These are phyloP conservation scores for Noccaea bulbosa DNA, from an alignment of 345 rosid species.

Conservation along the genomic window DNA sequence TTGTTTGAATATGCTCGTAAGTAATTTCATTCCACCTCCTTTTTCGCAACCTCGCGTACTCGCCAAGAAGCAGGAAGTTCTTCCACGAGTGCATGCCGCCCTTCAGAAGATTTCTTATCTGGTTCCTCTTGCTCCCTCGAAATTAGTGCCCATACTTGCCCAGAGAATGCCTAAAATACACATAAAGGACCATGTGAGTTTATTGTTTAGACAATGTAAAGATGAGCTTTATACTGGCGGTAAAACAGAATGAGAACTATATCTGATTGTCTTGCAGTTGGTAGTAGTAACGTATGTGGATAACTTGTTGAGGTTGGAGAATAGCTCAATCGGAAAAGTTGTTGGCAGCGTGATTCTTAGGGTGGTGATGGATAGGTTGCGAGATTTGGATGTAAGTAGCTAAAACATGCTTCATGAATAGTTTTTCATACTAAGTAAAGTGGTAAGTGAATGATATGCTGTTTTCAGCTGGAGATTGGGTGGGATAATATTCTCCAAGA, in stretches of 20 bases:
- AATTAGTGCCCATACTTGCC: constrained; percentile 54
- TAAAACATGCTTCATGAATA: neutral
- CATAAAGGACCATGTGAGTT: constrained; percentile 54
- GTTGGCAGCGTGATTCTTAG: constrained; percentile 63
- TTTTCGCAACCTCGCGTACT: constrained; percentile 44
- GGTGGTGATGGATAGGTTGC: constrained; percentile 66
- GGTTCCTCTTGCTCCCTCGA: constrained; percentile 75
- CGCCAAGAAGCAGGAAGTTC: constrained; percentile 59
- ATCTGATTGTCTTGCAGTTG: constrained; percentile 38
- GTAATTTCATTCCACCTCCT: constrained; percentile 64
- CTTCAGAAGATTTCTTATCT: constrained; percentile 54
- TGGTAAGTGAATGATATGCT: constrained; percentile 6
- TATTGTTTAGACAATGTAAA: neutral
- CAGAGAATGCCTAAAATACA: constrained; percentile 57
- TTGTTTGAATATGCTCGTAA: constrained; percentile 64
- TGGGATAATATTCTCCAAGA: constrained; percentile 73
- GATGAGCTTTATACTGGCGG: neutral
- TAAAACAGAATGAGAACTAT: constrained; percentile 12
- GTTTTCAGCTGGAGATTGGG: constrained; percentile 59
- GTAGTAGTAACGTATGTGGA: constrained; percentile 57
- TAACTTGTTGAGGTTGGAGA: constrained; percentile 74
- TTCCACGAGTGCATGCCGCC: constrained; percentile 67
- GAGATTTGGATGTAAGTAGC: constrained; percentile 79
- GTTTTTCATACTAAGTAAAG: neutral
- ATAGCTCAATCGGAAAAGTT: constrained; percentile 64